A percentile compares a stretch with the other conserved stretches of the same genome.
phyloP scores from a whole-genome alignment of 345 rosid species.

The Pugionium cornutum region DNA sequence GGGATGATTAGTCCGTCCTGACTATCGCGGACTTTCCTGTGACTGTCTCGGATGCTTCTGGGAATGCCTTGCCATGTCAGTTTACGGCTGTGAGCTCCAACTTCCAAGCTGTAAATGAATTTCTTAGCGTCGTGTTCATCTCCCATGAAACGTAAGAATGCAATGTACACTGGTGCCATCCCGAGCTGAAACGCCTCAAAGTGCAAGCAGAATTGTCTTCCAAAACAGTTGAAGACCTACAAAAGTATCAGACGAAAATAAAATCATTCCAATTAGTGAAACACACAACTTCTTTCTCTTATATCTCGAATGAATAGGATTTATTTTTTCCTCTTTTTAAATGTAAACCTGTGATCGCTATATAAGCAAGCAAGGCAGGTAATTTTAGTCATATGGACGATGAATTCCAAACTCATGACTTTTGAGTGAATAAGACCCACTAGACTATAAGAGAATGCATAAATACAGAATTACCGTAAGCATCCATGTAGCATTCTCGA shows the following conservation, averaged over 20 bases:
- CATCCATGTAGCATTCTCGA: conserved; percentile 99
- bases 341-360: background rate
- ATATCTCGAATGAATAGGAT: background rate
- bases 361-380: background rate
- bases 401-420: background rate
- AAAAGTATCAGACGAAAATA: background rate
- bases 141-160: conserved; percentile 90
- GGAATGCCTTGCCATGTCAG: conserved; percentile 87
- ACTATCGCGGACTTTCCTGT: conserved; percentile 85
- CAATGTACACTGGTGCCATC: conserved; percentile 82
- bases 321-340: background rate
- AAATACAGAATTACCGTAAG: conserved; percentile 60
- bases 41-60: conserved; percentile 84
- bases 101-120: conserved; percentile 82
- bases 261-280: background rate
- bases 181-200: conserved; percentile 94
- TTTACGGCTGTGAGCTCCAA: conserved; percentile 74
- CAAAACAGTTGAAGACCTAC: conserved; percentile 91
- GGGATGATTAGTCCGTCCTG: conserved; percentile 81
- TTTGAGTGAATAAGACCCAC: background rate
- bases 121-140: conserved; percentile 83
- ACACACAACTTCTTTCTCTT: background rate
- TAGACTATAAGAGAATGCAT: conserved; percentile 1
- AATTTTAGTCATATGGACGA: background rate
- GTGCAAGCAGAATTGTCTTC: conserved; percentile 88